Evolutionary conservation across 169 alveolate genomes (phyloP), one percentile per base, ranked within the genome.

Genomic region (Eimeria sp.): DNA sequence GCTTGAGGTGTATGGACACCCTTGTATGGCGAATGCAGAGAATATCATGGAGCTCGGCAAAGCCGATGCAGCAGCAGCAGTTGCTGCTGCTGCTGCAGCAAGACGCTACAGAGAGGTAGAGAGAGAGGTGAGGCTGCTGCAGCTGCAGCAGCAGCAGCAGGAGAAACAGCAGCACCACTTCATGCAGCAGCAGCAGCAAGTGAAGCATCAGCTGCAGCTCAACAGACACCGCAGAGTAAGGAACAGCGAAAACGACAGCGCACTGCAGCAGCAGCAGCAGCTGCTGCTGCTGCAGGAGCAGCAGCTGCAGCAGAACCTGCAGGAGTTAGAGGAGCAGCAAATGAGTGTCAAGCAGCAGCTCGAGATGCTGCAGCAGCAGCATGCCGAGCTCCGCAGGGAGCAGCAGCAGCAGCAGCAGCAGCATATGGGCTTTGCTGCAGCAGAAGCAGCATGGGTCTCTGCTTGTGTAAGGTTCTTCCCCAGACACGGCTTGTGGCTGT

Each of bases 121-220:
- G 49, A 25, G 71, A 13, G 71, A 80, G 89, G 72, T 80, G 89
- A 6, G 71, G 72, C 89, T 80, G 52, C n/a, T 11, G 71, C 72
- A 80, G 89, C 72, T n/a, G n/a, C n/a, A n/a, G n/a, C n/a, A 9
- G 66, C 66, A 80, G 89, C 89, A 80, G 89, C 89, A 80, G 71
- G 43, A n/a, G 89, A 58, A 80, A 72, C 89, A 37, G 71, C 72
- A 37, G 66, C 89, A 52, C 25, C 89, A 80, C 37, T 16, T 37
- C 49, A 58, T 46, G 56, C 89, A 49, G 89, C 66, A 23, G 66
- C 71, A 27, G 89, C 72, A 52, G 66, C 89, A 52, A 49, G 49
- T 37, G 37, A 10, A 52, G 71, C 72, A 27, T 49, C 43, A 80
- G 72, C 49, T 27, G 46, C 72, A 37, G 49, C 49, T 33, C 49